Evolutionary conservation across 1,284 basidiomycete species (phyloP).

Genomic region (Marasmius tenuissimus): DNA sequence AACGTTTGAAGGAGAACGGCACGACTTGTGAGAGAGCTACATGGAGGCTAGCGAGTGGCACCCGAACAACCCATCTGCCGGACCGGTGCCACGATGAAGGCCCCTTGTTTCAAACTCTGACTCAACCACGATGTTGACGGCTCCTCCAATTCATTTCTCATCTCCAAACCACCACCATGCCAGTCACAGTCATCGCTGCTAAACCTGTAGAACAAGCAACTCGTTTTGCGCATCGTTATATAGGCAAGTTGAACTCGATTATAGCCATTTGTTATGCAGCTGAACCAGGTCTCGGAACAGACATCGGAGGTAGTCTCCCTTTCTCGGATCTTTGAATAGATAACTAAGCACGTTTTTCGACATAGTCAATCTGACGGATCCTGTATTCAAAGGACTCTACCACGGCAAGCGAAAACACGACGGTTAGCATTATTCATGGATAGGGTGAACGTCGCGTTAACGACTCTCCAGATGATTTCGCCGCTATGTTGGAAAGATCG

Average conservation of each 20-base stretch:
- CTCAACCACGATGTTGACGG: too few species aligned
- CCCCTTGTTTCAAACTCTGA: too few species aligned
- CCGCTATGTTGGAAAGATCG: slow-evolving; percentile 61
- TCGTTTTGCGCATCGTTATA: not conserved
- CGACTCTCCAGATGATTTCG: slow-evolving; percentile 60
- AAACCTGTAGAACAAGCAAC: not conserved
- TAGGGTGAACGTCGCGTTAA: slow-evolving; percentile 67
- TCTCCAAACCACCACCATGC: not conserved
- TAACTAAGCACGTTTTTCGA: slow-evolving; percentile 22
- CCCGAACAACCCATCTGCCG: too few species aligned
- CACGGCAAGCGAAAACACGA: slow-evolving; percentile 54
- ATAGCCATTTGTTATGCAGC: not conserved
- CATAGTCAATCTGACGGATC: slow-evolving; percentile 62
- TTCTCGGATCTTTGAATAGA: not conserved
- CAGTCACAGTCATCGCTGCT: not conserved
- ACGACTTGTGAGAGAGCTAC: too few species aligned
- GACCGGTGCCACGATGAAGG: too few species aligned
- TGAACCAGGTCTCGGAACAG: slow-evolving; percentile 21
- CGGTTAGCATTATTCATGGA: slow-evolving; percentile 50
- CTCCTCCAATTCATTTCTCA: too few species aligned
- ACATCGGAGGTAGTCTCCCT: slow-evolving; percentile 41
- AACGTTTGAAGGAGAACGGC: too few species aligned
- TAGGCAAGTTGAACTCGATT: not conserved
- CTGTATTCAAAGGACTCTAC: slow-evolving; percentile 56
- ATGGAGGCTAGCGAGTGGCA: too few species aligned